phyloP scores from a whole-genome alignment of 1,139 yeast genomes.

The Candida buenavistaensis region DNA sequence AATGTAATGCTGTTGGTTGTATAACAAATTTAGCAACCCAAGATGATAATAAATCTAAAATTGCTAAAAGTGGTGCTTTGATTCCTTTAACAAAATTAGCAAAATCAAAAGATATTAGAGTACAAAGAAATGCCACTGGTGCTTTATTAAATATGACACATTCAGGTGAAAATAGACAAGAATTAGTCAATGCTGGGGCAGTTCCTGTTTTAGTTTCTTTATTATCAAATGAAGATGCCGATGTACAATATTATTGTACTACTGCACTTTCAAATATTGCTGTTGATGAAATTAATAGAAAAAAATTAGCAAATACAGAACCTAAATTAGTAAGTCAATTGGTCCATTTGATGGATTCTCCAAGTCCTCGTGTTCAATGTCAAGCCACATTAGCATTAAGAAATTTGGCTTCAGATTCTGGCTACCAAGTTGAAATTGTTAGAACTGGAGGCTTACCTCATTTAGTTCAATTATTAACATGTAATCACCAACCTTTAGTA shows the following conservation, averaged over 20 bases:
- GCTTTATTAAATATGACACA: conserved; percentile 98
- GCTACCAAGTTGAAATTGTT: conserved; percentile 92
- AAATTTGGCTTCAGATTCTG: conserved; percentile 91
- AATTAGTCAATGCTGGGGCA: conserved; percentile 96
- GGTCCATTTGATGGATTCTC: conserved; percentile 89
- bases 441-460: conserved; percentile 95
- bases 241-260: conserved; percentile 97
- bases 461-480: conserved; percentile 80
- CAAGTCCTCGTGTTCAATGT: conserved; percentile 92
- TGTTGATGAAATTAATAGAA: conserved; percentile 89
- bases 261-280: conserved; percentile 97
- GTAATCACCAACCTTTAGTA: conserved; percentile 88
- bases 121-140: conserved; percentile 97
- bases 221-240: conserved; percentile 85
- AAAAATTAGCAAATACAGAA: conserved; percentile 85
- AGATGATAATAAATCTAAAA: conserved; percentile 93
- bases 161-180: conserved; percentile 94
- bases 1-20: conserved; percentile 98
- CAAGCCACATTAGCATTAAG: conserved; percentile 96
- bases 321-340: conserved; percentile 90
- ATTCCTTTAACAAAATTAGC: conserved; percentile 93
- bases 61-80: conserved; percentile 96
- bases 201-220: conserved; percentile 94
- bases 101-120: conserved; percentile 90
- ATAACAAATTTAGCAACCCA: conserved; percentile 98